These are phyloP conservation scores for Mycena leptocephala DNA, from an alignment of 768 basidiomycete species.

Conservation along the genomic window DNA sequence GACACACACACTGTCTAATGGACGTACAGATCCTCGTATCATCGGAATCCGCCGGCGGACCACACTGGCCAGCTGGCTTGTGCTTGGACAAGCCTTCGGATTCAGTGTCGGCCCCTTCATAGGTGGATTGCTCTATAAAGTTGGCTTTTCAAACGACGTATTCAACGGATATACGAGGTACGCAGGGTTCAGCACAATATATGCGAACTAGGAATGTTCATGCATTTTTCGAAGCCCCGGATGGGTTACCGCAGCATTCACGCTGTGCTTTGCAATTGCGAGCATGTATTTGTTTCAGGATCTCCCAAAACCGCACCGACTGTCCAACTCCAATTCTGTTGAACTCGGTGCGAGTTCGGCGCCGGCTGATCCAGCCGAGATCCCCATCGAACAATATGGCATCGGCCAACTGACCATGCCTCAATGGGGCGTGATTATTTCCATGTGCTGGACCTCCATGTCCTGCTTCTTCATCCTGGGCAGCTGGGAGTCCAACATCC, in stretches of 20 bases:
- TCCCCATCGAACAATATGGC: conserved; percentile 22
- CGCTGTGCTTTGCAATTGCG: conserved; percentile 57
- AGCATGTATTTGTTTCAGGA: conserved; percentile 49
- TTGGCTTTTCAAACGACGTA: conserved; percentile 59
- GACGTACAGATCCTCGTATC: conserved; percentile 52
- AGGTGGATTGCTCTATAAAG: conserved; percentile 65
- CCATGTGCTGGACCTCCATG: conserved; percentile 75
- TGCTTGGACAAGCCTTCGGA: conserved; percentile 64
- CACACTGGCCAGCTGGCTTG: conserved; percentile 65
- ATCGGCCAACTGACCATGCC: conserved; percentile 19
- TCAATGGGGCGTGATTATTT: conserved; percentile 65
- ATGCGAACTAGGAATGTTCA: background rate
- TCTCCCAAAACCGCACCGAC: conserved; percentile 14
- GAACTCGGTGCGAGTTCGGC: background rate
- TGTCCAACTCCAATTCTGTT: background rate
- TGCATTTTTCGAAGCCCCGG: conserved; percentile 53
- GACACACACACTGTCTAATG: background rate
- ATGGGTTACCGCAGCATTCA: conserved; percentile 63
- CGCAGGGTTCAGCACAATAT: background rate
- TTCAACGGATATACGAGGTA: conserved; percentile 66
- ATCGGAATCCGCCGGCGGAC: conserved; percentile 63
- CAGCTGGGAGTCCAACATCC: conserved; percentile 73
- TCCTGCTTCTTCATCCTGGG: conserved; percentile 75
- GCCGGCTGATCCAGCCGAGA: background rate
- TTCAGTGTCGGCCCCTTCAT: conserved; percentile 66